A percentile compares a stretch with the other conserved stretches of the same genome.
phyloP scores from a whole-genome alignment of 768 basidiomycete species.

The Suillus alpinus region DNA sequence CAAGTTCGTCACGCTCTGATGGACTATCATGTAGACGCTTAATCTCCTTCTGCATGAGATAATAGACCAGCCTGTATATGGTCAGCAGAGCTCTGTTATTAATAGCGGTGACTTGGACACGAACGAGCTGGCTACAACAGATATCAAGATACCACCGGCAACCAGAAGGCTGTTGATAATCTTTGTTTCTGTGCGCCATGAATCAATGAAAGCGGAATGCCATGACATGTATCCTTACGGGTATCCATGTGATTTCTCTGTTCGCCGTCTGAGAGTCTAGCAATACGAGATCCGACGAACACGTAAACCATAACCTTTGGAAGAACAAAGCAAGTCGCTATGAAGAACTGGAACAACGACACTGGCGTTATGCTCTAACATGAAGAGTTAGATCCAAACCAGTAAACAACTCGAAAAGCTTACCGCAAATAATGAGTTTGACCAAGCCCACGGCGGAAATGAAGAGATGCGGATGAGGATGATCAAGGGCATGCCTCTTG shows the following conservation, averaged over 20 bases:
- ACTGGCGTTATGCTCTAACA: slow-evolving; percentile 71
- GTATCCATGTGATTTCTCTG: slow-evolving; percentile 74
- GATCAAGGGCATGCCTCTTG: slow-evolving; percentile 78
- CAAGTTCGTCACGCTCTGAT: slow-evolving; percentile 50
- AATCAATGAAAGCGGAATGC: slow-evolving; percentile 9
- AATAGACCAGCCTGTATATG: slow-evolving; percentile 60
- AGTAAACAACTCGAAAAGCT: slow-evolving; percentile 26
- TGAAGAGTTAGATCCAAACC: slow-evolving; percentile 8
- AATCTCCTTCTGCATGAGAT: slow-evolving; percentile 59
- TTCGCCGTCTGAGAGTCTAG: slow-evolving; percentile 72
- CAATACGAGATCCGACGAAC: slow-evolving; percentile 77
- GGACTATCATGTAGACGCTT: slow-evolving; percentile 48
- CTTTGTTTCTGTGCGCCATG: slow-evolving; percentile 49
- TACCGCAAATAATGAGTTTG: slow-evolving; percentile 78
- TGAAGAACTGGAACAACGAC: slow-evolving; percentile 68
- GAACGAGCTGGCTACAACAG: slow-evolving; percentile 65
- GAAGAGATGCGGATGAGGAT: slow-evolving; percentile 79
- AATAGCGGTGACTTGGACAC: slow-evolving; percentile 24
- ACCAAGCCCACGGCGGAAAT: slow-evolving; percentile 86
- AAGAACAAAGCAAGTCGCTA: slow-evolving; percentile 68
- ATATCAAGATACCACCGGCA: slow-evolving; percentile 55
- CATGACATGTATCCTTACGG: slow-evolving; percentile 38
- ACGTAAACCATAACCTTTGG: slow-evolving; percentile 73
- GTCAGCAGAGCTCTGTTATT: slow-evolving; percentile 9
- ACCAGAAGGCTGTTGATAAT: slow-evolving; percentile 62